Conservation (phyloP, 140 eudicot genomes). For the Flaveria floridana region DNA sequence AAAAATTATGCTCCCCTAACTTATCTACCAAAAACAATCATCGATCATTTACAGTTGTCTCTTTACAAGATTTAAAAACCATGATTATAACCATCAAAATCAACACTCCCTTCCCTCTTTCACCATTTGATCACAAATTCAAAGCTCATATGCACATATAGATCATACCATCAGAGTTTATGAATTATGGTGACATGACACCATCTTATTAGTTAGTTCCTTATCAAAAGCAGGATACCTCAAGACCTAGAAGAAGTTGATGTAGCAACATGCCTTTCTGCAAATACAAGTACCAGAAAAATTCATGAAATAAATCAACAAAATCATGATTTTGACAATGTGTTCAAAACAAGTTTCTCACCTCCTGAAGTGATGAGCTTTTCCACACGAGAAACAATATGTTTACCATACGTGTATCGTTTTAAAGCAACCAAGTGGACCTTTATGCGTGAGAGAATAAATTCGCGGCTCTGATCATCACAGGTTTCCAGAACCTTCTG, state of each 20-base stretch:
- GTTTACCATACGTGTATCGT: constrained; percentile 80
- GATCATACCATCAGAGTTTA: constrained; percentile 26
- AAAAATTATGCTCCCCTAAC: constrained; percentile 11
- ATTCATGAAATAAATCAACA: background rate
- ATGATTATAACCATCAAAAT: constrained; percentile 29
- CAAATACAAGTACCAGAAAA: constrained; percentile 4
- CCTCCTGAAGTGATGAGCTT: constrained; percentile 79
- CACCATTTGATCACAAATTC: constrained; percentile 19
- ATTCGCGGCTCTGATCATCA: constrained; percentile 62
- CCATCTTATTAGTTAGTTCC: constrained; percentile 16
- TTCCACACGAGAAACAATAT: constrained; percentile 82
- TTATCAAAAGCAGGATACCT: constrained; percentile 16
- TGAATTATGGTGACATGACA: background rate
- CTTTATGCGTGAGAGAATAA: constrained; percentile 70
- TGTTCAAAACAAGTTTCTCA: constrained; percentile 23
- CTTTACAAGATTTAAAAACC: constrained; percentile 29
- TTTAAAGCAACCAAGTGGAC: constrained; percentile 69
- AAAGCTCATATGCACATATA: constrained; percentile 34
- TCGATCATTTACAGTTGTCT: constrained; percentile 37
- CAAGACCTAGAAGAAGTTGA: constrained; percentile 38
- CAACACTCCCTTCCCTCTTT: constrained; percentile 13
- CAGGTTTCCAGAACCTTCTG: constrained; percentile 84
- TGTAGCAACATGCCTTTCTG: constrained; percentile 55
- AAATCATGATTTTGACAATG: constrained; percentile 2
- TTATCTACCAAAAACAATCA: constrained; percentile 30